phyloP scores from a whole-genome alignment of 2,329 filamentous ascomycete species.

The Decorospora gaudefroyi region DNA sequence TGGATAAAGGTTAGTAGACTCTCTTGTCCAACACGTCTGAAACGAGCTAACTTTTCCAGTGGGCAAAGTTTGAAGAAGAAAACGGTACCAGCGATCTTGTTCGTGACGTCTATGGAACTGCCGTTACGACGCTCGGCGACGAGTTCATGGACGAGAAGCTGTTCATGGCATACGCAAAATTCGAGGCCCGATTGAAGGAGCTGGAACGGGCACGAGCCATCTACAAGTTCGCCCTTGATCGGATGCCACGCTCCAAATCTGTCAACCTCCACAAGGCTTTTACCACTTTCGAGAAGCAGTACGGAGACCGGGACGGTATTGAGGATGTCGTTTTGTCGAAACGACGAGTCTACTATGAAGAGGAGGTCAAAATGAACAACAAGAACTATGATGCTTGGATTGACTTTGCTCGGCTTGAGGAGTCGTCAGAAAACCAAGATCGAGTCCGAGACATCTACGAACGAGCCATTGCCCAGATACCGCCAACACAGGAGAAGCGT shows the following conservation, averaged over 20 bases:
- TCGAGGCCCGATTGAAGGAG: constrained; percentile 92
- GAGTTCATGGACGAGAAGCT: constrained; percentile 96
- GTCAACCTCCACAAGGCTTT: constrained; percentile 88
- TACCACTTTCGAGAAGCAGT: constrained; percentile 98
- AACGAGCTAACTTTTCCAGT: constrained; percentile 66
- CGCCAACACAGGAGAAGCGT: constrained; percentile 92
- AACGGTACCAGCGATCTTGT: constrained; percentile 90
- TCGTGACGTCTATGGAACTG: constrained; percentile 85
- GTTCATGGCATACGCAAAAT: constrained; percentile 94
- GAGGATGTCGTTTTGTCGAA: constrained; percentile 97
- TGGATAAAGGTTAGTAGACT: constrained; percentile 57
- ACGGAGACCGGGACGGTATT: constrained; percentile 87
- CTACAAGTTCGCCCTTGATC: constrained; percentile 94
- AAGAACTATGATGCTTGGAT: constrained; percentile 99
- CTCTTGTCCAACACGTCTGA: background rate
- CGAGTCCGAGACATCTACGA: constrained; percentile 92
- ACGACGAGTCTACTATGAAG: constrained; percentile 88
- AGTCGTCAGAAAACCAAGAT: constrained; percentile 79
- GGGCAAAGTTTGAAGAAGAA: constrained; percentile 96
- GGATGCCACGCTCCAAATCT: constrained; percentile 84
- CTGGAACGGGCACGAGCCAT: constrained; percentile 92
- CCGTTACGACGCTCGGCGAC: constrained; percentile 87
- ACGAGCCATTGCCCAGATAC: constrained; percentile 90
- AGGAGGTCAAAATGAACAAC: constrained; percentile 88
- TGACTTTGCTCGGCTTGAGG: constrained; percentile 89